Base-by-base conservation (phyloP, 176 grass and related monocot species). In the Bolboschoenus planiculmis region DNA sequence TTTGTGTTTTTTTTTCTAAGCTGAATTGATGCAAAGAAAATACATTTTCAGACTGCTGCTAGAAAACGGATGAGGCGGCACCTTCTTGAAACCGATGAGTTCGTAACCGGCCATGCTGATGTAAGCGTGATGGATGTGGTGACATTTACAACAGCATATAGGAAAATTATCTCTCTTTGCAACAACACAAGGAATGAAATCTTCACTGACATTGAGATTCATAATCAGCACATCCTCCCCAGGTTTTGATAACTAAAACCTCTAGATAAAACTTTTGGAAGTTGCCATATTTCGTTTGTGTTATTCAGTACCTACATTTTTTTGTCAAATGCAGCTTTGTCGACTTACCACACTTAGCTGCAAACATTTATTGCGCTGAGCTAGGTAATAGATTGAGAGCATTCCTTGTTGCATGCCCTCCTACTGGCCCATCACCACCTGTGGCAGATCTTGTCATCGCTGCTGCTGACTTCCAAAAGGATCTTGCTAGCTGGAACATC, bases 141-240 rank as follows among this genome's bases (percentile, higher is more conserved):
- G 50, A 87, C 87, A 5, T 86, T 91, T 84, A 83, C 91, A 30
- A 91, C 92, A 0, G 92, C 93, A 71, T 99, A 99, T 80, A 91
- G 91, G 77, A 99, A 95, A 75, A 91, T 99, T 87, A 99, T 88
- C 74, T 90, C 89, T 24, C 92, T 99, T 56, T 99, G 96, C 87
- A 86, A 85, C 87, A 99, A 95, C 83, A 82, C 94, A 35, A 89
- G 89, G 5, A 88, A 88, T 83, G 96, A 99, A 85, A 99, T 99
- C 64, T 99, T 93, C 88, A 99, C 89, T 7, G 96, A 99, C 85
- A 99, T 99, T 66, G 93, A 99, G 93, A 95, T 99, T 81, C 96
- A 99, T 83, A 93, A 99, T 86, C 91, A 95, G 4, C 96, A 99
- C 80, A 88, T 95, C 60, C 91, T 99, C 55, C 96, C 96, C 26